Conservation (phyloP, 345 rosid genomes). For the Hypericum androsaemum region DNA sequence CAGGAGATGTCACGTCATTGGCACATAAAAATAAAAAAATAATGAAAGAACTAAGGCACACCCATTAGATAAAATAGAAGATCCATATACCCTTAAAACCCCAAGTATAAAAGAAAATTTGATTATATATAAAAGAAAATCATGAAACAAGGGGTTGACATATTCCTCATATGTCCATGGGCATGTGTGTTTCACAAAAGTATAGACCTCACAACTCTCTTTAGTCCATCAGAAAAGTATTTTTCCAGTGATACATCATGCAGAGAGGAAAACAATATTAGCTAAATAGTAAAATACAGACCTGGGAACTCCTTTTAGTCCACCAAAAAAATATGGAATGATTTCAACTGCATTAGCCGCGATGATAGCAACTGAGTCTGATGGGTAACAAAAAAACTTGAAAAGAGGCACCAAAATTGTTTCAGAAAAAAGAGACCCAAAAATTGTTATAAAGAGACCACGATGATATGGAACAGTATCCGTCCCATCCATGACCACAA, state of each 20-base stretch:
- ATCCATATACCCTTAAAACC: too few relatives aligned
- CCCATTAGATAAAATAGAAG: too few relatives aligned
- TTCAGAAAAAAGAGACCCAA: conserved; percentile 5
- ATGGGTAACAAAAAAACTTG: conserved; percentile 99
- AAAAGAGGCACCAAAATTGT: background rate
- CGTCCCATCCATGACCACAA: background rate
- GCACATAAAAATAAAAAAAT: too few relatives aligned
- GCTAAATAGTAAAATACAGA: conserved; percentile 14
- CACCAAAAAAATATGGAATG: conserved; percentile 87
- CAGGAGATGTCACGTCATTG: background rate
- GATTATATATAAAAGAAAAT: too few relatives aligned
- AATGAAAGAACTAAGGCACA: too few relatives aligned
- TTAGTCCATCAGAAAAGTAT: too few relatives aligned
- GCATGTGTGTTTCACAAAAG: too few relatives aligned
- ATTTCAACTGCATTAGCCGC: conserved; percentile 93
- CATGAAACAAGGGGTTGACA: too few relatives aligned
- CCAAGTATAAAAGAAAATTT: too few relatives aligned
- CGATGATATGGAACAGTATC: background rate
- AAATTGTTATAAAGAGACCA: conserved; percentile 4
- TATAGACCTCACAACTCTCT: too few relatives aligned
- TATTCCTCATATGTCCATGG: too few relatives aligned
- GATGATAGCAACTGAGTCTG: conserved; percentile 96
- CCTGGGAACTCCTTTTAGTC: conserved; percentile 99
- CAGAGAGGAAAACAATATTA: background rate
- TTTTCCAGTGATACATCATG: too few relatives aligned